Evolutionary conservation across 2,329 filamentous ascomycete species (phyloP), one percentile per base, ranked within the genome.

Genomic region (Colletotrichum endophyticum): DNA sequence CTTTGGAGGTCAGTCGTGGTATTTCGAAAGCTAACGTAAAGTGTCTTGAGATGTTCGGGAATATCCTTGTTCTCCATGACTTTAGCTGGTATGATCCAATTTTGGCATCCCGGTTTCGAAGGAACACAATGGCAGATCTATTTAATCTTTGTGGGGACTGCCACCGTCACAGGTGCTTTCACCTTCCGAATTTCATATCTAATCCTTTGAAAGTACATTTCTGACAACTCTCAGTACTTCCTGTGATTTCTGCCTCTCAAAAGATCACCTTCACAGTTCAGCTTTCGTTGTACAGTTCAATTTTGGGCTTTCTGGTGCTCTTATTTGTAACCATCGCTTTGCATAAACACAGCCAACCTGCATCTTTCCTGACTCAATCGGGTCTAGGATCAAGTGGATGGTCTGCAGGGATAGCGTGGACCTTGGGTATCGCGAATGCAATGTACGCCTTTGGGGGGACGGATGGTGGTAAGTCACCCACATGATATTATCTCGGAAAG

Each of bases 401-500:
- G 78, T 66, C 73, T 6, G 57, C 64, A 19, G 78, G 78, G 25
- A 70, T 71, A 36, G 76, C 76, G 16, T 79, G 78, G 78, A 27
- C 79, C 27, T 66, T 79, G 66, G 70, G 76, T 28, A 61, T 79
- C 12, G 72, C 69, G 4, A 79, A 79, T 63, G 76, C 76, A 15
- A 77, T 79, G 72, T 79, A 79, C 36, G 78, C 76, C 3, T 79
- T 77, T 59, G 78, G 66, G 8, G 68, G 76, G 19, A 61, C 66
- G 19, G 78, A 79, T 61, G 78, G 72, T 6, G 77, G 39, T 44
- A 44, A 44, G 39, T 44, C 39, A 44, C 39, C 39, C 39, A n/a
- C 39, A 11, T 44, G 39, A n/a, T 44, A 9, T 11, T n/a, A n/a
- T 19, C 9, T 44, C 39, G 19, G 19, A 44, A 11, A 44, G 39